phyloP scores from a whole-genome alignment of 2,329 filamentous ascomycete genomes.

The Rosellinia necatrix region DNA sequence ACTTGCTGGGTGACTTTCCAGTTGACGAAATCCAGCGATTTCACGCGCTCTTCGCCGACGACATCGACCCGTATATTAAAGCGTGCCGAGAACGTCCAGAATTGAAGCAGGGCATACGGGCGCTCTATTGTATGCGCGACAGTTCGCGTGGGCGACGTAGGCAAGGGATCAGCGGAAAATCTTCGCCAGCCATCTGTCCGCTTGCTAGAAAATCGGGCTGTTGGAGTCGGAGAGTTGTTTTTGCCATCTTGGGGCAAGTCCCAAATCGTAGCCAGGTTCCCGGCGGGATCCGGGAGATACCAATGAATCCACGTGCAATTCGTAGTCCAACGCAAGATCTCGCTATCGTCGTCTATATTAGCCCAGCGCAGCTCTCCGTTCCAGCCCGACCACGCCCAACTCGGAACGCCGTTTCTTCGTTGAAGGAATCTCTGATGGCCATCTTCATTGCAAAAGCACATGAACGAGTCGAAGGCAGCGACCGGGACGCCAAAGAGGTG shows the following conservation, averaged over 20 bases:
- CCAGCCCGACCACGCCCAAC: constrained; percentile 9
- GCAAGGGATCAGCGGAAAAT: neutral
- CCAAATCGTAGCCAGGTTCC: neutral
- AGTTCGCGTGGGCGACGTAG: neutral
- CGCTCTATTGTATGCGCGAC: neutral
- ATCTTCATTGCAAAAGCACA: constrained; percentile 1
- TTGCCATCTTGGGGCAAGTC: neutral
- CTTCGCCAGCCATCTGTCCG: neutral
- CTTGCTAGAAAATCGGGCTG: neutral
- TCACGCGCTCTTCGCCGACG: neutral
- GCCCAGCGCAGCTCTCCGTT: neutral
- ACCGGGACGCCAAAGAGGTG: neutral
- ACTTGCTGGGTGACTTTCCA: neutral
- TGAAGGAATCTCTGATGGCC: neutral
- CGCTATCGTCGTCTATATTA: neutral
- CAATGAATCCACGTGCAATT: constrained; percentile 2
- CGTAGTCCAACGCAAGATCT: neutral
- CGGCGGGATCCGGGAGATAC: neutral
- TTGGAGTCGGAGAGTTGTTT: neutral
- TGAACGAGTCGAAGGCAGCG: neutral
- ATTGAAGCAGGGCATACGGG: neutral
- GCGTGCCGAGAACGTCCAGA: neutral
- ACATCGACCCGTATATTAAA: neutral
- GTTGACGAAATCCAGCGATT: neutral
- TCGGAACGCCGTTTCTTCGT: neutral